phyloP scores from a whole-genome alignment of 768 basidiomycete genomes.

The Suillus luteus region DNA sequence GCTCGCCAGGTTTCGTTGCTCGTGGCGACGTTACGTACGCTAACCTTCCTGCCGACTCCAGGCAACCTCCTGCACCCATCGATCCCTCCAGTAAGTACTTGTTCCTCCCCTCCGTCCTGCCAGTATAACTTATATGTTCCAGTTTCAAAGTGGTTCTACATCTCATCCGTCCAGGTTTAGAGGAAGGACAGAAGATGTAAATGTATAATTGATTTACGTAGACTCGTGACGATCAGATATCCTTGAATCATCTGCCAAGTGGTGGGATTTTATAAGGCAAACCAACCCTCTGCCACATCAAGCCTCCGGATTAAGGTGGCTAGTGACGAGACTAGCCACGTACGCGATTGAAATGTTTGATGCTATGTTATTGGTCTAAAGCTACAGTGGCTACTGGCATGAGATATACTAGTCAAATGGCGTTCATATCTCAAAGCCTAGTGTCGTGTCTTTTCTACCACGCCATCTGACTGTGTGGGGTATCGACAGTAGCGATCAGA shows the following conservation, averaged over 20 bases:
- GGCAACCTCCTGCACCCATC: constrained; percentile 83
- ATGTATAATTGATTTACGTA: background rate
- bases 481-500: constrained; percentile 90
- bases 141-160: constrained; percentile 96
- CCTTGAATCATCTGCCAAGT: background rate
- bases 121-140: constrained; percentile 19
- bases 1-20: constrained; percentile 69
- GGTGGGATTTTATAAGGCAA: background rate
- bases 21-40: constrained; percentile 65
- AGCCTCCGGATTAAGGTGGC: background rate
- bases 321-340: background rate
- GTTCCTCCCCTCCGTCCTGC: background rate
- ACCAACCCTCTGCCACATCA: background rate
- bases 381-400: constrained; percentile 26
- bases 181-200: background rate
- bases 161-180: constrained; percentile 84
- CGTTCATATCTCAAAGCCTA: constrained; percentile 16
- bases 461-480: constrained; percentile 63
- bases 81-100: constrained; percentile 79
- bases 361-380: constrained; percentile 18
- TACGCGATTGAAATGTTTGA: background rate
- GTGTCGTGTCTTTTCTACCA: constrained; percentile 37
- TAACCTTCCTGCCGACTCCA: constrained; percentile 73
- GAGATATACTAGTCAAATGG: constrained; percentile 20
- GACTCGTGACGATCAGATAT: background rate